Evolutionary conservation across 768 basidiomycete species (phyloP), one percentile per base, ranked within the genome.

Genomic region (Obba rivulosa): DNA sequence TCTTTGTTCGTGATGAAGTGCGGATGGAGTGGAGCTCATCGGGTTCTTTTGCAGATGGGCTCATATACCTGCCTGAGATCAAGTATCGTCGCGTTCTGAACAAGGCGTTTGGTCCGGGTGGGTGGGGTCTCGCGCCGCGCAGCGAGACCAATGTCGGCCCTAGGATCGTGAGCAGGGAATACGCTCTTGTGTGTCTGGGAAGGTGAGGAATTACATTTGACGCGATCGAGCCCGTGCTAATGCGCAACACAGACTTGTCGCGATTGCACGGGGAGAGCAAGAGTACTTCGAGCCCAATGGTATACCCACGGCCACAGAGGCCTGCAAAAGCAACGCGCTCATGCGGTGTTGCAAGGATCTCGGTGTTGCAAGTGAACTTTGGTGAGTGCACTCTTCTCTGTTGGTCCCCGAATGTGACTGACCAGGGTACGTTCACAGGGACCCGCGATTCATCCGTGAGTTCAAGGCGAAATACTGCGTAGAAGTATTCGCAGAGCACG

Each of bases 341-440:
- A 96, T 97, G 94, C 75, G 95, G 25, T 97, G 95, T 66, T 93
- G 91, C 71, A 98, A 98, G 62, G 95, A 98, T 62, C 70, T 98
- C 35, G 95, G 95, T 10, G 77, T 98, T 56, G 95, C 95, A 0
- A 93, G 92, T 65, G 95, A 97, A 68, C 81, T 98, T 20, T 97
- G 95, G 93, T 92, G 56, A 52, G 77, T 40, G 11, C 14, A n/a
- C n/a, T 35, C 1, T 18, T 38, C 24, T 38, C 41, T n/a, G 42
- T 55, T 38, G 8, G 7, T 11, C 7, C n/a, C n/a, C 21, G 20
- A 13, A 21, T 41, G 17, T 41, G n/a, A n/a, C 28, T 31, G 28
- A 31, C 28, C 5, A 7, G 13, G 5, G 17, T 41, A 13, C 22
- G 1, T 35, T 38, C 24, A 0, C 53, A 93, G 91, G 93, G 95